Percentiles rank a stretch among this genome's conserved stretches.
Conservation (phyloP, 495 filamentous ascomycete species). For the Annulohypoxylon moriforme region DNA sequence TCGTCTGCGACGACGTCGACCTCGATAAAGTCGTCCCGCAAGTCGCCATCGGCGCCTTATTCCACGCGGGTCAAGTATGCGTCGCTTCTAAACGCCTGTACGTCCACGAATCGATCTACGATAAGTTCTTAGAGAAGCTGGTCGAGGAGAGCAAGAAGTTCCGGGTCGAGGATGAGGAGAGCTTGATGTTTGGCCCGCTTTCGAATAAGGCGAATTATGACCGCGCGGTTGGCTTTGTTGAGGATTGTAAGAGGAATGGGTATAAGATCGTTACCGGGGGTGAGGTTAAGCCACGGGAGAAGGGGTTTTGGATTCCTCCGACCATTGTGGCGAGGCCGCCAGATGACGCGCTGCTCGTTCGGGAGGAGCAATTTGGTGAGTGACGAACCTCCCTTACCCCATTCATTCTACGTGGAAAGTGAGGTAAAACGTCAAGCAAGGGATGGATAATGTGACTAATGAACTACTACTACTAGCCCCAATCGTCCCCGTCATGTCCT, state of each 20-base stretch:
- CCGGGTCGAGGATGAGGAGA: slow-evolving; percentile 56
- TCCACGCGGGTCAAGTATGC: slow-evolving; percentile 69
- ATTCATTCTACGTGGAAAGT: too few species aligned
- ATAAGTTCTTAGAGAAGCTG: slow-evolving; percentile 66
- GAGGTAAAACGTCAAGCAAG: too few species aligned
- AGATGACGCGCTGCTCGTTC: slow-evolving; percentile 55
- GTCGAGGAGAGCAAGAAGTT: slow-evolving; percentile 66
- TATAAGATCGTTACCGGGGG: slow-evolving; percentile 58
- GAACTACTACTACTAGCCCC: slow-evolving; percentile 51
- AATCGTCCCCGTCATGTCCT: slow-evolving; percentile 67
- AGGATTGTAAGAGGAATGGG: slow-evolving; percentile 56
- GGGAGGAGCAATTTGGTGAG: slow-evolving; percentile 64
- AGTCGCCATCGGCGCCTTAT: slow-evolving; percentile 64
- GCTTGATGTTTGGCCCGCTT: slow-evolving; percentile 63
- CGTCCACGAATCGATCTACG: slow-evolving; percentile 75
- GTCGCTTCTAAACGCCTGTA: slow-evolving; percentile 72
- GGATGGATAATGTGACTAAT: too few species aligned
- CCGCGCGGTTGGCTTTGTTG: slow-evolving; percentile 61
- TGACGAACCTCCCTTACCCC: neutral
- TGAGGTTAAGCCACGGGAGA: slow-evolving; percentile 43
- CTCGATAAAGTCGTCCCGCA: slow-evolving; percentile 66
- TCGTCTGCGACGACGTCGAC: slow-evolving; percentile 74
- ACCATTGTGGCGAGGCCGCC: slow-evolving; percentile 63
- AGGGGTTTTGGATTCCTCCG: slow-evolving; percentile 61
- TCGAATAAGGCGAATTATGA: slow-evolving; percentile 71